Evolutionary conservation across 768 basidiomycete genomes (phyloP), one percentile per base, ranked within the genome.

Genomic region (Mycena rebaudengoi): DNA sequence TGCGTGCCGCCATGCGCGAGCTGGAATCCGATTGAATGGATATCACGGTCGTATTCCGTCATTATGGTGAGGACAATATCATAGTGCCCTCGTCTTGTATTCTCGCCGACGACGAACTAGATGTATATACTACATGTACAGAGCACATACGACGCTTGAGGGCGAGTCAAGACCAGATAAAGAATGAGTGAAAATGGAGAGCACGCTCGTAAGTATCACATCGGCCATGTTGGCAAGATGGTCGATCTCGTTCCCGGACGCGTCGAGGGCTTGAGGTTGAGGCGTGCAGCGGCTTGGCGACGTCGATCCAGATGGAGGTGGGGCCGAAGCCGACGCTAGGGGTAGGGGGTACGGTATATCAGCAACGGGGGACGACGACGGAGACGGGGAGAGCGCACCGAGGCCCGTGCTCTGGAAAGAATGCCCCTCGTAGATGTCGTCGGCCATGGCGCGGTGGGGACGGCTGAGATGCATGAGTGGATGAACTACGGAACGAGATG

Each of bases 381-480:
- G 80, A 79, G 46, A 78, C 64, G 7, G 68, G 21, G 4, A n/a
- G n/a, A 23, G 28, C 66, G 6, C 48, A 66, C 72, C 72, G 8
- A 73, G 55, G 5, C 66, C 35, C 5, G 75, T 54, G 18, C 71
- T 75, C 39, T 75, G 78, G 21, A 79, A 77, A 58, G 71, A 70
- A 57, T 70, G 74, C n/a, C 75, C 75, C 8, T 74, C 65, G 35
- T 75, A 77, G 18, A 73, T 66, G 53, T 77, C 74, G 32, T 77
- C 76, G 26, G 71, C 67, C 29, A 65, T 72, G 8, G 71, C 68
- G 2, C 69, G 65, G 43, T 78, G 72, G n/a, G 72, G 72, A 72
- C 66, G 21, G 62, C 74, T 76, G 4, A n/a, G n/a, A n/a, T n/a
- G n/a, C n/a, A n/a, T n/a, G n/a, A n/a, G n/a, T n/a, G n/a, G n/a